Base-by-base conservation (phyloP, 805 yeast species). In the Ogataea methanolica region DNA sequence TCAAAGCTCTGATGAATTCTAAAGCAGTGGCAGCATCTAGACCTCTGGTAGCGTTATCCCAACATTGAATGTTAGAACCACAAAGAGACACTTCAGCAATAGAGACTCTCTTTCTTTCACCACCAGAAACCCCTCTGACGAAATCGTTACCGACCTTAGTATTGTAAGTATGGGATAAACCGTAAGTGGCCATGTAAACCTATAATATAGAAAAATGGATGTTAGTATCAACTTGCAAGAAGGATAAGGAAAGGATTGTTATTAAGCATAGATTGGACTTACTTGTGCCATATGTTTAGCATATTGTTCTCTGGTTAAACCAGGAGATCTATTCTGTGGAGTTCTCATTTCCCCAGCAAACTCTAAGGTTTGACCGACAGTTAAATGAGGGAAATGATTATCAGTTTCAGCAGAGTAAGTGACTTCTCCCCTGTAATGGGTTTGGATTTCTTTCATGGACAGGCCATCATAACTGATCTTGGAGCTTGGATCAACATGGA, bases 331-430 rank as follows among this genome's bases (percentile, higher is more conserved):
- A 57, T 82, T 83, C 43, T 72, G 70, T 19, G 89, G 85, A 39
- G 86, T 79, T 65, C 79, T 73, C 63, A 82, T 63, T 35, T 66
- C 57, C n/a, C 88, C 82, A 29, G 85, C 84, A 51, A 82, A 80
- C 36, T 74, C 70, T 47, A 83, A 70, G 4, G 90, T 83, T 59
- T 82, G 79, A 46, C 80, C 81, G 23, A 84, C 90, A 2, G 83
- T 76, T 57, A 83, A 64, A 53, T 81, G 82, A 2, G 89, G 87
- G 67, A 82, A 80, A 66, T 84, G 90, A 41, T 68, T 63, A 61
- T 84, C 90, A n/a, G 79, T 65, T 62, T 83, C 90, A 12, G 88
- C 87, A 55, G 81, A 79, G 61, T 81, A 84, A 16, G 82, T 76
- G 39, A 83, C 85, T 50, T 84, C 88, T 58, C 89, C 88, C 56